Evolutionary conservation across 371 early-diverging fungal species (phyloP).

Genomic region (Mortierella sp.): DNA sequence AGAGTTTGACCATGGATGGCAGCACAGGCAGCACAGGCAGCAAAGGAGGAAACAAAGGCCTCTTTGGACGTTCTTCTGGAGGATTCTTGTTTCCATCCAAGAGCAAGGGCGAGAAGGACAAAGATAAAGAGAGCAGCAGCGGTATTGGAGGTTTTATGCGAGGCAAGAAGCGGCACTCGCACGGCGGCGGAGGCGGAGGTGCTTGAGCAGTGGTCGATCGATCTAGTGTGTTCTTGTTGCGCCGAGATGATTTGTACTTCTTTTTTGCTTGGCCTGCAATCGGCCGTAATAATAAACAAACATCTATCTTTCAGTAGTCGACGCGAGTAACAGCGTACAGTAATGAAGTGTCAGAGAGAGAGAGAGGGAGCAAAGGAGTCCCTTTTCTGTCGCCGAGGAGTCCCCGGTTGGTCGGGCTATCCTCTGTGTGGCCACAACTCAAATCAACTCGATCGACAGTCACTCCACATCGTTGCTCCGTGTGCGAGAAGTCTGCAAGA

Average conservation of each 20-base stretch:
- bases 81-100: conserved; percentile 41
- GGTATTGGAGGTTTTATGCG: conserved; percentile 17
- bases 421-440: conserved; percentile 10
- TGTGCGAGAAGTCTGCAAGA: not conserved
- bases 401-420: conserved; percentile 5
- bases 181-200: conserved; percentile 11
- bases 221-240: not conserved
- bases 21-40: conserved; percentile 20
- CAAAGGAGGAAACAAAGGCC: not conserved
- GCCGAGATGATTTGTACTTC: not conserved
- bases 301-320: not conserved
- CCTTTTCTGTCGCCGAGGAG: not conserved
- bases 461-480: not conserved
- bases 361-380: not conserved
- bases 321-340: not conserved
- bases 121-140: conserved; percentile 13
- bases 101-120: conserved; percentile 36
- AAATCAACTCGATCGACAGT: conserved; percentile 6
- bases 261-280: not conserved
- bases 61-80: conserved; percentile 24
- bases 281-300: conserved; percentile 9
- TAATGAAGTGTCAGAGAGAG: not conserved
- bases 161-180: conserved; percentile 34
- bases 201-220: not conserved
- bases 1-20: conserved; percentile 52